A percentile compares a stretch with the other conserved stretches of the same genome.
Conservation (phyloP, 495 filamentous ascomycete species). For the Aspergillus bertholletiae region DNA sequence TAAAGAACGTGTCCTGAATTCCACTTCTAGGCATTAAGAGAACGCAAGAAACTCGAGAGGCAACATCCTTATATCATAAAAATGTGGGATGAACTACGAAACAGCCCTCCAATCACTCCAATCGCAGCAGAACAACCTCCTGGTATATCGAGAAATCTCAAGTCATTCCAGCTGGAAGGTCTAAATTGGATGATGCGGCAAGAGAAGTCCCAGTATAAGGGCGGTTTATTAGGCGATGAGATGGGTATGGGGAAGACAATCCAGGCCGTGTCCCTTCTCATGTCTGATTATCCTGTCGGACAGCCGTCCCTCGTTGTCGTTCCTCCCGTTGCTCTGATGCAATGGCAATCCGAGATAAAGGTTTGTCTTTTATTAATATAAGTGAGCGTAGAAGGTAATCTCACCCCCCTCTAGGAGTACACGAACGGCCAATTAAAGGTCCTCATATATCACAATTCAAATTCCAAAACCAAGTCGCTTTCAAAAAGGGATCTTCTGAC, state of each 20-base stretch:
- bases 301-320: conserved; percentile 84
- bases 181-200: conserved; percentile 90
- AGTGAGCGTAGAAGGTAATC: not conserved
- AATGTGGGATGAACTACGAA: conserved; percentile 78
- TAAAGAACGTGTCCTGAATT: not conserved
- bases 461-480: conserved; percentile 73
- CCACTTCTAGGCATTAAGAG: conserved; percentile 32
- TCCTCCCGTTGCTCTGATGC: conserved; percentile 93
- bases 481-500: conserved; percentile 67
- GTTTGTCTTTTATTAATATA: conserved; percentile 21
- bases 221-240: conserved; percentile 89
- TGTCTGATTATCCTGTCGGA: conserved; percentile 89
- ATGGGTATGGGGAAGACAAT: conserved; percentile 99
- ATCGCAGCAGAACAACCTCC: conserved; percentile 69
- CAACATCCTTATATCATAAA: conserved; percentile 73
- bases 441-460: conserved; percentile 83
- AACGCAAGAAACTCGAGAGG: conserved; percentile 63
- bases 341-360: conserved; percentile 92
- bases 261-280: conserved; percentile 92
- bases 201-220: conserved; percentile 79
- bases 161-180: conserved; percentile 90
- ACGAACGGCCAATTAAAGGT: conserved; percentile 87
- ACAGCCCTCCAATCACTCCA: conserved; percentile 60
- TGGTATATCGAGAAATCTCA: conserved; percentile 75
- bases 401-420: conserved; percentile 53